Evolutionary conservation across 2,329 filamentous ascomycete genomes (phyloP).

Genomic region (Domatiomyces globalis): DNA sequence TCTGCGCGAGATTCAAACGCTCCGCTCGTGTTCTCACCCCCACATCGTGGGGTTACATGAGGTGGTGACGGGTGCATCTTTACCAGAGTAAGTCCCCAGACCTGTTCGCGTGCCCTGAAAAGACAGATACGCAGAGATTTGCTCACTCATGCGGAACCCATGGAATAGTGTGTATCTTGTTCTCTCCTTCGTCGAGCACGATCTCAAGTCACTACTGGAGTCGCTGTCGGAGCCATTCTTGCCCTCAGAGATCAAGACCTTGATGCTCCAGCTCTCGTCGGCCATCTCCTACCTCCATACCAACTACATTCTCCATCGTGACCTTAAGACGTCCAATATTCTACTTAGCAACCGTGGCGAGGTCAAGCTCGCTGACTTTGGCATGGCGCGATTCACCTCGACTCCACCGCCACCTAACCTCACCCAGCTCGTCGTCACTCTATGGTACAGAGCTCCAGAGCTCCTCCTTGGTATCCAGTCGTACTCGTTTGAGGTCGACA

Average conservation of each 20-base stretch:
- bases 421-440: slow-evolving; percentile 84
- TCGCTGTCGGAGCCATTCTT: slow-evolving; percentile 92
- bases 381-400: slow-evolving; percentile 84
- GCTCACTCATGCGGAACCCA: not conserved
- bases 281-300: slow-evolving; percentile 76
- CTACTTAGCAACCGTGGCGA: slow-evolving; percentile 89
- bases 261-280: slow-evolving; percentile 66
- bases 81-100: slow-evolving; percentile 39
- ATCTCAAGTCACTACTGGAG: slow-evolving; percentile 81
- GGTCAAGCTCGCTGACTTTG: slow-evolving; percentile 94
- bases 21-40: slow-evolving; percentile 63
- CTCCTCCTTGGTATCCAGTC: slow-evolving; percentile 64
- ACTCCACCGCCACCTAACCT: slow-evolving; percentile 60
- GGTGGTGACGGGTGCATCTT: slow-evolving; percentile 60
- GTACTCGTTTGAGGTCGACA: slow-evolving; percentile 68
- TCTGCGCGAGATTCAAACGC: slow-evolving; percentile 80
- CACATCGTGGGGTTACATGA: slow-evolving; percentile 75
- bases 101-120: slow-evolving; percentile 21
- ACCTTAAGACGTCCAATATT: slow-evolving; percentile 86
- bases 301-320: slow-evolving; percentile 82
- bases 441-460: slow-evolving; percentile 93
- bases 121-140: slow-evolving; percentile 19
- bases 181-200: slow-evolving; percentile 95
- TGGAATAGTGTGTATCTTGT: slow-evolving; percentile 66
- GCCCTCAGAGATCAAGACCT: slow-evolving; percentile 79